Conservation (phyloP, 257 asterid species). For the Buddleja alternifolia region DNA sequence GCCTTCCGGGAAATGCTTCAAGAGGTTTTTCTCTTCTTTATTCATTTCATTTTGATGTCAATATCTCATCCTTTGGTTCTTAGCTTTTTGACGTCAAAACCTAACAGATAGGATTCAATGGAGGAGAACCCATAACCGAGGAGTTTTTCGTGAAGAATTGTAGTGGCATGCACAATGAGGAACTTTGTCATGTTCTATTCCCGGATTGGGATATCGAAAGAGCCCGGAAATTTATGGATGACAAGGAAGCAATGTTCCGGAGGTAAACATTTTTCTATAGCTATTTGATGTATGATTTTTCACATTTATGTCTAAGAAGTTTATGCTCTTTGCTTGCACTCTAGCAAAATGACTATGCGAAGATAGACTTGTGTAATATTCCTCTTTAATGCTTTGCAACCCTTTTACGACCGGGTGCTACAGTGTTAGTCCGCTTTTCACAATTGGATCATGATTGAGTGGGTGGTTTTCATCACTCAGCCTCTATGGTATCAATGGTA, state of each 20-base stretch:
- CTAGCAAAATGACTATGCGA: too few relatives aligned
- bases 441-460: too few relatives aligned
- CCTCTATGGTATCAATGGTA: too few relatives aligned
- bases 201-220: slow-evolving; percentile 74
- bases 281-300: not conserved
- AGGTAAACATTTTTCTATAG: slow-evolving; percentile 39
- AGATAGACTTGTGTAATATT: too few relatives aligned
- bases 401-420: too few relatives aligned
- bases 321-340: too few relatives aligned
- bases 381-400: too few relatives aligned
- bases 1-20: slow-evolving; percentile 90
- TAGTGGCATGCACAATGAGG: slow-evolving; percentile 81
- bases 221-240: slow-evolving; percentile 59
- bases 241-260: slow-evolving; percentile 81
- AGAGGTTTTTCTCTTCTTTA: slow-evolving; percentile 50
- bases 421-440: too few relatives aligned
- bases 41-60: not conserved
- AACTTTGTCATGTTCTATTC: slow-evolving; percentile 59
- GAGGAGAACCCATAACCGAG: slow-evolving; percentile 75
- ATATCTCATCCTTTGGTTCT: not conserved
- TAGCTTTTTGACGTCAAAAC: not conserved
- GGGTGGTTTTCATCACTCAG: too few relatives aligned
- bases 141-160: slow-evolving; percentile 64
- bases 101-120: slow-evolving; percentile 70
- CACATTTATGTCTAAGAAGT: not conserved